Base-by-base conservation (phyloP, 169 alveolate species). In the Cryptosporidium parvum region DNA sequence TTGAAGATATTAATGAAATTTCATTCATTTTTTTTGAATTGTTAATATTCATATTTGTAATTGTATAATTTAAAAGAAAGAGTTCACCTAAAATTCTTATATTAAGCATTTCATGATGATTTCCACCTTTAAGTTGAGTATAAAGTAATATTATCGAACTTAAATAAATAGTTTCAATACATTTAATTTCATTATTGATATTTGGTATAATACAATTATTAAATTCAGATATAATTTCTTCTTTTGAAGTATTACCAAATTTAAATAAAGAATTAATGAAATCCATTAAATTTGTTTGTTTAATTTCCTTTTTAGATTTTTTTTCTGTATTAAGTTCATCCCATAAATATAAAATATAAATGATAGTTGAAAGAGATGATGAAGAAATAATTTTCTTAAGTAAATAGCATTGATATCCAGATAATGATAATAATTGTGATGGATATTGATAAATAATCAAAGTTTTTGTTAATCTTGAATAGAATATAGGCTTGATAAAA, bases 61-160 rank as follows among this genome's bases (percentile, higher is more conserved):
- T 26, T 29, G 59, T 37, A 44, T 80, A 80, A 59, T 65, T 65
- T 14, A 80, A 44, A 9, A 80, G 44, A 48, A 65, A 80, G 0
- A 80, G 44, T 26, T 80, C 89, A 0, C 89, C 89, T 23, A 80
- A 44, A 45, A 80, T 80, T 35, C 89, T 21, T 61, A 80, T 59
- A 62, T 80, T 80, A n/a, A 65, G 35, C 42, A 45, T 44, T 37
- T 53, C 86, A 6, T 18, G 12, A 35, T 18, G 4, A 33, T 35
- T 56, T 21, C 14, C 33, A 56, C 65, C 44, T 23, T 59, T 23
- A 39, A 56, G 33, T 42, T 80, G 89, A 14, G 6, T 48, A 8
- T 51, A 42, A 21, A 80, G 56, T 26, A 42, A 37, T 1, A 44
- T 26, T 2, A 80, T 0, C 1, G 75, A 80, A 62, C 52, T n/a